These are phyloP conservation scores for Plasmopara muralis DNA, from an alignment of 352 stramenopile genomes.

Conservation along the genomic window DNA sequence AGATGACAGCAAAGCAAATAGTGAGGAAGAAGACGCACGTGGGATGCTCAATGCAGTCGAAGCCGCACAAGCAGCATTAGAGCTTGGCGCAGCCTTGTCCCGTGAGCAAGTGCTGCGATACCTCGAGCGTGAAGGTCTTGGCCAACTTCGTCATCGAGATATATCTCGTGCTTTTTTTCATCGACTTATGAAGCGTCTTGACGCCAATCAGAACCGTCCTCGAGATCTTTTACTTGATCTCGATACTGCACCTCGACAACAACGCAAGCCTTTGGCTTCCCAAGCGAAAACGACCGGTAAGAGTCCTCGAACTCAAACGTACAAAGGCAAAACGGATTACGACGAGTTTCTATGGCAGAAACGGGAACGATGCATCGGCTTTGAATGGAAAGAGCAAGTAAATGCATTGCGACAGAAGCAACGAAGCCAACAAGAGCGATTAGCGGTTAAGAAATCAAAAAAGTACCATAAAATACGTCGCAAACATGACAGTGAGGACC, in stretches of 20 bases:
- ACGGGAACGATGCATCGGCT: conserved; percentile 5
- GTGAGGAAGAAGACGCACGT: conserved; percentile 24
- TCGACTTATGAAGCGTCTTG: conserved; percentile 32
- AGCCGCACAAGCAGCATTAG: conserved; percentile 59
- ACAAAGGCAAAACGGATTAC: conserved; percentile 37
- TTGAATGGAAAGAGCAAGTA: conserved; percentile 22
- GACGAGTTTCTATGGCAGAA: conserved; percentile 36
- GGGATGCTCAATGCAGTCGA: conserved; percentile 36
- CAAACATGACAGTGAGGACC: neutral
- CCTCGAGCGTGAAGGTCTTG: conserved; percentile 37
- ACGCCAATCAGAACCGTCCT: conserved; percentile 24
- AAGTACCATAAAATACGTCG: conserved; percentile 3
- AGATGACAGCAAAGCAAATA: conserved; percentile 16
- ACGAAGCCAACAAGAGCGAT: conserved; percentile 9
- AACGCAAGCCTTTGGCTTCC: neutral
- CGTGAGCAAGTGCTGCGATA: conserved; percentile 56
- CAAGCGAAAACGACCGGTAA: conserved; percentile 3
- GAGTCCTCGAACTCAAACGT: conserved; percentile 26
- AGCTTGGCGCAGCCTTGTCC: conserved; percentile 54
- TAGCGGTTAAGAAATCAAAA: conserved; percentile 2
- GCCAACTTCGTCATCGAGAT: conserved; percentile 32
- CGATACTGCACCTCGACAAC: neutral
- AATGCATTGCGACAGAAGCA: conserved; percentile 15
- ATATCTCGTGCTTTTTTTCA: conserved; percentile 31
- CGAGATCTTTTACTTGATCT: conserved; percentile 23